Conservation (phyloP, 2,329 filamentous ascomycete species). For the Sporothrix curviconia region DNA sequence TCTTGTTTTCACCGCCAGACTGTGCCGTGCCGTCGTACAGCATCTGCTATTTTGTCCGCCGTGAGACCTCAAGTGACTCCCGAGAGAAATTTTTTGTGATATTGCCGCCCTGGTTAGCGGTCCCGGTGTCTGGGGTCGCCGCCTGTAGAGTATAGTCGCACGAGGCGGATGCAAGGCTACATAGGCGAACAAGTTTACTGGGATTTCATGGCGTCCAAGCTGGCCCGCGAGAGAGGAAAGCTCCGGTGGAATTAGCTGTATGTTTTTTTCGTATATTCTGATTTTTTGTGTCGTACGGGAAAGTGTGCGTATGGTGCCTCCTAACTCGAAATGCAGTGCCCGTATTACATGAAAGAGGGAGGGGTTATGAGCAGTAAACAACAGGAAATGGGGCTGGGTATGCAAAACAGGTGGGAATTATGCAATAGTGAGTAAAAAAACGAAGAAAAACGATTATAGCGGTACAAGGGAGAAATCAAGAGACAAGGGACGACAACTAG, state of each 20-base stretch:
- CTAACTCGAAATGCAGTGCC: not conserved
- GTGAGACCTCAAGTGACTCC: not conserved
- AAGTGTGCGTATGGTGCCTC: not conserved
- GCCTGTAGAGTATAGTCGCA: too few species aligned
- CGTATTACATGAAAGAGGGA: not conserved
- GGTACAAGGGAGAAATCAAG: not conserved
- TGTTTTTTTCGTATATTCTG: not conserved
- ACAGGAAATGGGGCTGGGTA: not conserved
- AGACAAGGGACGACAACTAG: not conserved
- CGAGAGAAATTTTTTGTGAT: not conserved
- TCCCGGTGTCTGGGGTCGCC: not conserved
- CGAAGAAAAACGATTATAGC: not conserved
- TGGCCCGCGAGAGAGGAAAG: not conserved
- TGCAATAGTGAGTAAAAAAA: not conserved
- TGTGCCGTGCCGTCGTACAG: not conserved
- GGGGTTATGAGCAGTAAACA: not conserved
- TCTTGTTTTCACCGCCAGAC: not conserved
- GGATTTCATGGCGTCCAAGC: too few species aligned
- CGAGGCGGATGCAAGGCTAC: conserved; percentile 6
- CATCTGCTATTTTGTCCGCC: not conserved
- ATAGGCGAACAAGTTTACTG: not conserved
- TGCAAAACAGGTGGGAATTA: too few species aligned
- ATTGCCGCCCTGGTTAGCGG: not conserved
- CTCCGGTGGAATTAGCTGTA: not conserved
- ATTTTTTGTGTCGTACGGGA: not conserved